Evolutionary conservation across 139 green algal species (phyloP), one percentile per base, ranked within the genome.

Genomic region (Chlamydomonas sp.): DNA sequence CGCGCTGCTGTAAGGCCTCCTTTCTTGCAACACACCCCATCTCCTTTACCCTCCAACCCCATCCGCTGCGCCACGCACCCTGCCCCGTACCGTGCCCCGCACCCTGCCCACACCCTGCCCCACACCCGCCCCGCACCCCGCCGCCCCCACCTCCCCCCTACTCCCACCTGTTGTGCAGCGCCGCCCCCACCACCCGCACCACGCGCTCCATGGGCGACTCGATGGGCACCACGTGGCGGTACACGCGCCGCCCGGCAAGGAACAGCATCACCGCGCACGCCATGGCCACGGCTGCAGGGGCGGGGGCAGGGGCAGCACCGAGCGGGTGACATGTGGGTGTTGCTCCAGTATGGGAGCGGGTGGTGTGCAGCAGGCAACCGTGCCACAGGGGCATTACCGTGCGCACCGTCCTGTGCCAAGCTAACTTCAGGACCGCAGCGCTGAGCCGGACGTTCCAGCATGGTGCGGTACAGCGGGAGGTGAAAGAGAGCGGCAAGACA

Each of bases 171-270:
- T 94, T 95, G 63, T 89, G 89, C 69, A 93, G 79, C 3, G 96
- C 96, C 62, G 95, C 91, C 84, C 57, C 79, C 60, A 97, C 92
- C 59, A 98, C 95, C 67, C 96, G 95, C 67, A 95, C 93, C 72
- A 98, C 96, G 18, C 96, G 93, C 20, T 92, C 93, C 82, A 98
- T 94, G 18, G 96, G 96, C 61, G 93, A 96, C 91, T 98, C 96
- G 1, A 94, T 96, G 18, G 96, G 95, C 5, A 85, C 64, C 16
- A 97, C 90, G 89, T 97, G 95, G 6, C 85, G 49, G 71, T 93
- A 93, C 17, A 83, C 58, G 8, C 75, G 49, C 61, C 85, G 84
- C 57, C 96, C 96, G 0, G 92, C 93, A 62, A 96, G 82, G 82
- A 98, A 98, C 12, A 94, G 89, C n/a, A 96, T 14, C 17, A 99